Conservation (phyloP, 805 yeast species). For the Spathaspora arborariae region DNA sequence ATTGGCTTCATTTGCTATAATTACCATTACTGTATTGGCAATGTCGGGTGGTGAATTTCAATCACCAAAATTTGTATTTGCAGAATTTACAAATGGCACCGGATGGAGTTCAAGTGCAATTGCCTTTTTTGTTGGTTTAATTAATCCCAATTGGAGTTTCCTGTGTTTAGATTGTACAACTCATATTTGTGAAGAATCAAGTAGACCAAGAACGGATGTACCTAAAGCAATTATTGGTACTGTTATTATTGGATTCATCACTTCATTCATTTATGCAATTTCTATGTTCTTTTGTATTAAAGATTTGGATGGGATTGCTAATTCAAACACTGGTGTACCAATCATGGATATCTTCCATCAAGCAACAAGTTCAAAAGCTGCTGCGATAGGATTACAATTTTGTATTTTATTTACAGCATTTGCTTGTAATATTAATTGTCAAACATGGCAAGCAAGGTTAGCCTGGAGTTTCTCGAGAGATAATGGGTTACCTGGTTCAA, state of each 20-base stretch:
- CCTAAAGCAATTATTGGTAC: slow-evolving; percentile 63
- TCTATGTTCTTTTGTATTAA: slow-evolving; percentile 58
- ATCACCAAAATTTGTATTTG: slow-evolving; percentile 50
- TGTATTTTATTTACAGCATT: slow-evolving; percentile 51
- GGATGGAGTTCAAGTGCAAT: slow-evolving; percentile 60
- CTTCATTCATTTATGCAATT: slow-evolving; percentile 50
- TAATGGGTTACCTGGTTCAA: slow-evolving; percentile 55
- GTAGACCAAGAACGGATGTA: slow-evolving; percentile 53
- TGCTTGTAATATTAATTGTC: slow-evolving; percentile 57
- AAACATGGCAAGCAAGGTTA: slow-evolving; percentile 66
- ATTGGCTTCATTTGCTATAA: slow-evolving; percentile 47
- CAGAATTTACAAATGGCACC: slow-evolving; percentile 48
- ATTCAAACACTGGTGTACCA: slow-evolving; percentile 57
- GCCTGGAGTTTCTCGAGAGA: slow-evolving; percentile 70
- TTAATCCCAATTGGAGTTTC: slow-evolving; percentile 69
- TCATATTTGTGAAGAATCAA: slow-evolving; percentile 66
- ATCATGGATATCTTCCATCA: slow-evolving; percentile 61
- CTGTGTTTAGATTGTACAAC: slow-evolving; percentile 68
- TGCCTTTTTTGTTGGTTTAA: slow-evolving; percentile 66
- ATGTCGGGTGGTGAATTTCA: slow-evolving; percentile 52
- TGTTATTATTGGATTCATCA: slow-evolving; percentile 62
- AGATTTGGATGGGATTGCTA: slow-evolving; percentile 46
- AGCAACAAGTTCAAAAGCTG: slow-evolving; percentile 48
- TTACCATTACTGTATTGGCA: slow-evolving; percentile 50
- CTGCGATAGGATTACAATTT: slow-evolving; percentile 50